Conservation (phyloP, 2,329 filamentous ascomycete genomes). For the Ceratocystis destructans region DNA sequence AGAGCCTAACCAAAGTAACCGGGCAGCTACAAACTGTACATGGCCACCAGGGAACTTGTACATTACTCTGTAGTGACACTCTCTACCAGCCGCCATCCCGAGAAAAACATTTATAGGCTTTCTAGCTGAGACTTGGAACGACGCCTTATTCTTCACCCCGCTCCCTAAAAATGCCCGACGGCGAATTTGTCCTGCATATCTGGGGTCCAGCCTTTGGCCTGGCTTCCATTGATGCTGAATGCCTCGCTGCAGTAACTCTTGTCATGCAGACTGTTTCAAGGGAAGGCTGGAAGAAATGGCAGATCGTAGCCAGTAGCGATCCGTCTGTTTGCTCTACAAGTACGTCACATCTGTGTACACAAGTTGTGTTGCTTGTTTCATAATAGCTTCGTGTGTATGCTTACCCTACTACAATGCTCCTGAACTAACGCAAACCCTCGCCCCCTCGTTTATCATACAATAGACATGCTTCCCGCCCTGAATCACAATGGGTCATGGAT, state of each 20-base stretch:
- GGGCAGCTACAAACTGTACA: too few relatives aligned
- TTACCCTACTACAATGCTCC: slow-evolving; percentile 8
- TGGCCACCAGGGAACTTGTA: too few relatives aligned
- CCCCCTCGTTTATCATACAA: neutral
- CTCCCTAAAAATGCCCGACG: slow-evolving; percentile 9
- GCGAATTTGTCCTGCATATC: slow-evolving; percentile 54
- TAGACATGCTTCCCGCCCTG: slow-evolving; percentile 44
- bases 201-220: slow-evolving; percentile 83
- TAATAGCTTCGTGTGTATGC: neutral
- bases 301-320: slow-evolving; percentile 59
- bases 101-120: neutral
- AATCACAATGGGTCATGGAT: slow-evolving; percentile 39
- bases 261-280: slow-evolving; percentile 34
- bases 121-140: neutral
- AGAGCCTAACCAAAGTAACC: too few relatives aligned
- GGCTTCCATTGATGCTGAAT: slow-evolving; percentile 83
- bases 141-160: neutral
- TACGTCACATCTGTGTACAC: slow-evolving; percentile 32
- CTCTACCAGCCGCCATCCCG: neutral
- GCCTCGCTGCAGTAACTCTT: slow-evolving; percentile 69
- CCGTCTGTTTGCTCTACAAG: slow-evolving; percentile 55
- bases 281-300: slow-evolving; percentile 35
- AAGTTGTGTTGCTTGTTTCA: neutral
- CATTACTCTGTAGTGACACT: too few relatives aligned
- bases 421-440: neutral